Base-by-base conservation (phyloP, 2,329 filamentous ascomycete genomes). In the Talaromyces amestolkiae region DNA sequence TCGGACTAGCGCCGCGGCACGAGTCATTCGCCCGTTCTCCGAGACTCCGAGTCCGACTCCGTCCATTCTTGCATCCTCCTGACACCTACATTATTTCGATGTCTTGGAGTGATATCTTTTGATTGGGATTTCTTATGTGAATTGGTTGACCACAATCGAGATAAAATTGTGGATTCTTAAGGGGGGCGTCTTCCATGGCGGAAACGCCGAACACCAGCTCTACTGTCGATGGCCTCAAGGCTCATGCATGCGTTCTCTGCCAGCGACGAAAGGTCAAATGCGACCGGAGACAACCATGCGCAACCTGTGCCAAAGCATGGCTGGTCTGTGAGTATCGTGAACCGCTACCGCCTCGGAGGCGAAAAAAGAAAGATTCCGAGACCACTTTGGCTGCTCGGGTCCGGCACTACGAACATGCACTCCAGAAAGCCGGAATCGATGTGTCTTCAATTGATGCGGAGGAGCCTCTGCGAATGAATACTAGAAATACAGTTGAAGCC, bases 181-280 rank as follows among this genome's bases (percentile, higher is more conserved):
- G 27, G 5, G 27, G 27, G 27, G 3, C 6, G 27, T 31, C 27
- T 5, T 31, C 4, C 47, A 63, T 66, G 65, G 37, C 60, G 33
- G 47, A 27, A 19, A 17, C 45, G 11, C 45, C 65, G 33, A 58
- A 31, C 58, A 17, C 22, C 22, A 59, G 17, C 31, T n/a, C 51
- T 10, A 27, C 17, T 19, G 17, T 31, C 13, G 54, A 43, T 63
- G 37, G 43, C 54, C 61, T 35, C 2, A 63, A 53, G 56, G 33
- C 59, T 60, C 66, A 66, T 62, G 60, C 66, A 24, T 66, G 66
- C 35, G 56, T 64, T 31, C 60, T 68, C 47, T 68, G 64, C 58
- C 64, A 66, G 58, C 58, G 51, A 27, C 61, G 66, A 66, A 66
- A 68, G 19, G 66, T 64, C 13, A 68, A 66, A 64, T 68, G 66